A percentile compares a stretch with the other conserved stretches of the same genome.
phyloP scores from a whole-genome alignment of 2,329 filamentous ascomycete species.

The Cercospora sp. region DNA sequence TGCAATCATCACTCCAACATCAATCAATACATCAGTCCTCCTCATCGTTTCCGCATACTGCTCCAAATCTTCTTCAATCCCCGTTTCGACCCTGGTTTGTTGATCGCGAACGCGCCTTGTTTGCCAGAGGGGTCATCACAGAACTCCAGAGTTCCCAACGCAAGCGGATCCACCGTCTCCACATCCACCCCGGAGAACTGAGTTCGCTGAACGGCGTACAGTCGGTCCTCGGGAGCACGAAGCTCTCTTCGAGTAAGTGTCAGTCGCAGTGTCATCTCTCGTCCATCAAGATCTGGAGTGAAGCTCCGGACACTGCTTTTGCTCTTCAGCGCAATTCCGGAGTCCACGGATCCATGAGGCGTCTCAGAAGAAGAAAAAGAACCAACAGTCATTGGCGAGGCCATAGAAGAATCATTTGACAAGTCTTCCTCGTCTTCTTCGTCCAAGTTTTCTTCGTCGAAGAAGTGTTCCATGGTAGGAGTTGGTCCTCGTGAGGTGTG shows the following conservation, averaged over 20 bases:
- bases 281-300: conserved; percentile 34
- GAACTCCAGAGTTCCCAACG: conserved; percentile 54
- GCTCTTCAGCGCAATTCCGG: conserved; percentile 35
- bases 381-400: neutral
- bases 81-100: conserved; percentile 15
- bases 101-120: conserved; percentile 48
- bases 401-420: neutral
- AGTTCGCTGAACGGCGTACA: conserved; percentile 57
- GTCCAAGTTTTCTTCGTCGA: neutral
- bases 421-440: neutral
- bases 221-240: conserved; percentile 68
- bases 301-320: conserved; percentile 19
- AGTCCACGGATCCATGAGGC: conserved; percentile 40
- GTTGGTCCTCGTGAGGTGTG: neutral
- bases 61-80: conserved; percentile 33
- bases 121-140: conserved; percentile 40
- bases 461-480: neutral
- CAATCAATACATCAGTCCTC: neutral
- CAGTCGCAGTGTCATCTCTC: conserved; percentile 96
- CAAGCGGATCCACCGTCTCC: conserved; percentile 51
- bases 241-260: conserved; percentile 89
- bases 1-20: neutral
- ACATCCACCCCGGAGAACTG: conserved; percentile 28
- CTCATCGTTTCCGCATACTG: conserved; percentile 26
- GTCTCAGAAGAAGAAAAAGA: conserved; percentile 1